Conservation (phyloP, 345 rosid genomes). For the Erucastrum elatum region DNA sequence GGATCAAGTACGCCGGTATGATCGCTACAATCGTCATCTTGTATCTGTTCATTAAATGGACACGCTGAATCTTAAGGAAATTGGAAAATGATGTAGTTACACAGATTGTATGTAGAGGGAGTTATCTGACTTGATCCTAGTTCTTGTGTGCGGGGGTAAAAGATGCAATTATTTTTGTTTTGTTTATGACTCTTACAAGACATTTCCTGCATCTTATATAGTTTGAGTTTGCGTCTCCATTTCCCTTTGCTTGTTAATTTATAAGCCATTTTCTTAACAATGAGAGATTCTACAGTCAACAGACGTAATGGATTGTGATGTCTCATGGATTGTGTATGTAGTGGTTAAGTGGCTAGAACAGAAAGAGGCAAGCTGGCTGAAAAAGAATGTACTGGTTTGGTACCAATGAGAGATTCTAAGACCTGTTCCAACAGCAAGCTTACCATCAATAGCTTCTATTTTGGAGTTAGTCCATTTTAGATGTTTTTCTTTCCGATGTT, state of each 20-base stretch:
- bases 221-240: not conserved
- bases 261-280: not conserved
- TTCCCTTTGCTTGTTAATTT: not conserved
- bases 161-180: not conserved
- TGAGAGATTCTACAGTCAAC: not conserved
- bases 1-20: conserved; percentile 93
- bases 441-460: not conserved
- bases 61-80: conserved; percentile 23
- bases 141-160: not conserved
- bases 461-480: not conserved
- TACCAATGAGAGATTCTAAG: not conserved
- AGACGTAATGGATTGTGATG: not conserved
- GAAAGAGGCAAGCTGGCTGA: not conserved
- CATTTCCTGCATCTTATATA: not conserved
- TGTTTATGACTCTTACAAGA: not conserved
- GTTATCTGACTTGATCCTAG: not conserved
- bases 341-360: not conserved
- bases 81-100: not conserved
- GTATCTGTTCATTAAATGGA: conserved; percentile 68
- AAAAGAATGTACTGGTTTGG: not conserved
- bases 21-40: conserved; percentile 54
- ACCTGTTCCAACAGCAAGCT: not conserved
- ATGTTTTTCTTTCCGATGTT: not conserved
- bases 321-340: not conserved
- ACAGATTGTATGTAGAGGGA: conserved; percentile 13